Percentiles rank a stretch among this genome's conserved stretches.
These are phyloP conservation scores for Carex scoparia DNA, from an alignment of 176 grass and related monocot species.

Conservation along the genomic window DNA sequence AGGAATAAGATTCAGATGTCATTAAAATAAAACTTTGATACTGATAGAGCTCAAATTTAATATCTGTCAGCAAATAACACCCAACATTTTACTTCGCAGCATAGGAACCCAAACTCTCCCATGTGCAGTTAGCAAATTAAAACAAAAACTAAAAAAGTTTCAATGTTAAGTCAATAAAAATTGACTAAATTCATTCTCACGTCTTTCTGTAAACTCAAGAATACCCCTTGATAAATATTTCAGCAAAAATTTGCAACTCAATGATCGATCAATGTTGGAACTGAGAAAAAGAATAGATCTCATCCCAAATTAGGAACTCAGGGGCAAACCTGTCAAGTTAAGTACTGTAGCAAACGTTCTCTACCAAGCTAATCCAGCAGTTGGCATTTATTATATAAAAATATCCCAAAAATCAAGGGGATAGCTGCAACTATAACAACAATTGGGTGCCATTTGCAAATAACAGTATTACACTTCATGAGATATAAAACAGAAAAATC, in stretches of 20 bases:
- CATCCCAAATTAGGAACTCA: neutral
- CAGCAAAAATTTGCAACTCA: neutral
- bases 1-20: conserved; percentile 33
- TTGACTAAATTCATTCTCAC: neutral
- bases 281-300: neutral
- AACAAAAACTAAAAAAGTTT: neutral
- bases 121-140: neutral
- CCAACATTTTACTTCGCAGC: neutral
- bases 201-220: neutral
- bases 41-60: conserved; percentile 10
- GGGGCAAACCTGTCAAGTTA: neutral
- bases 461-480: neutral
- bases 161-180: neutral
- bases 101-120: neutral
- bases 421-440: neutral
- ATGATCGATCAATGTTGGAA: neutral
- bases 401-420: neutral
- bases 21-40: conserved; percentile 8
- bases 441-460: conserved; percentile 14
- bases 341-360: neutral
- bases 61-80: neutral
- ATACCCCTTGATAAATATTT: conserved; percentile 3
- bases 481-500: neutral
- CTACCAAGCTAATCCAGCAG: neutral
- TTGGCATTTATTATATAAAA: neutral